Evolutionary conservation across 73 alveolate species (phyloP).

Genomic region (Stentor roeselii): DNA sequence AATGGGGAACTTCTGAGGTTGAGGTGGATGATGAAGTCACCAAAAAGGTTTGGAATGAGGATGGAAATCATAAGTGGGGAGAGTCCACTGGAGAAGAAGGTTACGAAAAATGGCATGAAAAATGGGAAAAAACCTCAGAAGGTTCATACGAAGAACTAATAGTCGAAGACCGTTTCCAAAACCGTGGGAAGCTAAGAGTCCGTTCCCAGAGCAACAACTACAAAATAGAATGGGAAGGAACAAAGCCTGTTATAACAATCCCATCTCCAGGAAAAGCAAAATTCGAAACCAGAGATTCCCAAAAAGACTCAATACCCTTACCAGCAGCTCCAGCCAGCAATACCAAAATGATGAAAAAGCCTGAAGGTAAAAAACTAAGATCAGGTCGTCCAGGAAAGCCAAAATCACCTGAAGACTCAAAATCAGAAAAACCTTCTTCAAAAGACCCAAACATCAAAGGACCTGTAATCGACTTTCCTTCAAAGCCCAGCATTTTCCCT

Average conservation of each 20-base stretch:
- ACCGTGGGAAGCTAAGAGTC: not conserved
- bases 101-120: not conserved
- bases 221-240: conserved; percentile 25
- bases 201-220: not conserved
- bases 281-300: no score
- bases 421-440: not conserved
- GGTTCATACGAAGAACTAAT: not conserved
- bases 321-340: not conserved
- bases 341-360: not conserved
- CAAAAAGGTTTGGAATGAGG: not conserved
- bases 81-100: conserved; percentile 6
- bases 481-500: no score
- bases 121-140: conserved; percentile 4
- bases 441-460: no score
- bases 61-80: conserved; percentile 8
- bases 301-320: not conserved
- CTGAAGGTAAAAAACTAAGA: not conserved
- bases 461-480: no score
- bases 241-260: not conserved
- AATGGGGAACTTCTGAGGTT: not conserved
- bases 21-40: not conserved
- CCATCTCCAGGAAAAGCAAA: no score
- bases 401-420: not conserved
- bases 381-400: not conserved
- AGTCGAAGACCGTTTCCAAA: not conserved